Conservation (phyloP, 2,329 filamentous ascomycete species). For the Stromatinia cepivora region DNA sequence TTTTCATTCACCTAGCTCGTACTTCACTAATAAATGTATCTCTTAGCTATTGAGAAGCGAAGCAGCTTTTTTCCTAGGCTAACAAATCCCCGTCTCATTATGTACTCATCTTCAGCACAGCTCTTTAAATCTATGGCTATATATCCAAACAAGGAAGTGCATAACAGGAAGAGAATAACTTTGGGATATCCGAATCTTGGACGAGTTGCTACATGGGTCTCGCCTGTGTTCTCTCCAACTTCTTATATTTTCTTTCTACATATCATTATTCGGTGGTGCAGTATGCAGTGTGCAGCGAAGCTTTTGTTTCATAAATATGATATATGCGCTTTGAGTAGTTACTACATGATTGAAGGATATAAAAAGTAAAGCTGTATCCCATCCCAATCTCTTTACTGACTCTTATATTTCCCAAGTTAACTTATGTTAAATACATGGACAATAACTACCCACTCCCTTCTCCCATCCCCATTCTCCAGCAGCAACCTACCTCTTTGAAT, state of each 20-base stretch:
- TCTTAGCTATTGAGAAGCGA: background rate
- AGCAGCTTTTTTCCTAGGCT: background rate
- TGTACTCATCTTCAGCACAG: background rate
- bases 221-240: accelerated
- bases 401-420: background rate
- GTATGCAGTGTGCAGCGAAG: background rate
- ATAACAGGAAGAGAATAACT: background rate
- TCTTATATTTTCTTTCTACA: background rate
- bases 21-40: background rate
- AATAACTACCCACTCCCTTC: background rate
- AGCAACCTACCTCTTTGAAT: background rate
- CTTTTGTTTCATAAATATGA: background rate
- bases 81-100: background rate
- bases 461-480: background rate
- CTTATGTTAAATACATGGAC: no score
- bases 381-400: background rate
- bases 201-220: background rate
- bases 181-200: background rate
- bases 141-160: no score
- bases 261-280: background rate
- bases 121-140: background rate
- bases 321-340: background rate
- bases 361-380: no score
- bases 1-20: constrained; percentile 30
- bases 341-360: background rate